Percentiles rank a stretch among this genome's conserved stretches.
These are phyloP conservation scores for Fusarium tuaranense DNA, from an alignment of 2,329 filamentous ascomycete species.

Conservation along the genomic window DNA sequence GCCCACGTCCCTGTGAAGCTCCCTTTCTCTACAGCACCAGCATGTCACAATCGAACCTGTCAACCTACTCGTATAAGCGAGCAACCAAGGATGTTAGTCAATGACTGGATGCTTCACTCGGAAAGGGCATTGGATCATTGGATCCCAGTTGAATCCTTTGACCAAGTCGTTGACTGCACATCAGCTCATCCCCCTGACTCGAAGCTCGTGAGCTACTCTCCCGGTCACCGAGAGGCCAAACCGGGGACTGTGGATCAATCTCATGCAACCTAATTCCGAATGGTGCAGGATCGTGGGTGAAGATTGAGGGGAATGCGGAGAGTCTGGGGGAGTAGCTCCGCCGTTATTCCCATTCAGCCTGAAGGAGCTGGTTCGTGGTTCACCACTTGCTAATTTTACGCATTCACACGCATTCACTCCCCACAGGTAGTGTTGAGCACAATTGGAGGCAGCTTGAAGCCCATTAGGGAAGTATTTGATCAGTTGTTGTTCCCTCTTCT, in stretches of 20 bases:
- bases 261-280: background rate
- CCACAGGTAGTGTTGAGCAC: background rate
- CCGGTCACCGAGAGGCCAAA: background rate
- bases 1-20: background rate
- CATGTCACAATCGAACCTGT: background rate
- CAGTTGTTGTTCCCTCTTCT: background rate
- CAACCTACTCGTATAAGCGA: background rate
- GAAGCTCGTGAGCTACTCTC: background rate
- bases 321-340: background rate
- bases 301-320: background rate
- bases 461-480: background rate
- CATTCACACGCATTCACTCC: background rate
- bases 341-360: background rate
- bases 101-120: too few species aligned
- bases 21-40: background rate
- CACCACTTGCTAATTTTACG: background rate
- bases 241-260: background rate
- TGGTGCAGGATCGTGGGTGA: background rate
- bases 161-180: background rate
- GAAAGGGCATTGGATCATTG: too few species aligned
- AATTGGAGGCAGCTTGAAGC: background rate
- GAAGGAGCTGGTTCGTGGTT: background rate
- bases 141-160: background rate
- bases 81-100: background rate
- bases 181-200: background rate